These are phyloP conservation scores for Cystofilobasidium macerans DNA, from an alignment of 768 basidiomycete genomes.

Conservation along the genomic window DNA sequence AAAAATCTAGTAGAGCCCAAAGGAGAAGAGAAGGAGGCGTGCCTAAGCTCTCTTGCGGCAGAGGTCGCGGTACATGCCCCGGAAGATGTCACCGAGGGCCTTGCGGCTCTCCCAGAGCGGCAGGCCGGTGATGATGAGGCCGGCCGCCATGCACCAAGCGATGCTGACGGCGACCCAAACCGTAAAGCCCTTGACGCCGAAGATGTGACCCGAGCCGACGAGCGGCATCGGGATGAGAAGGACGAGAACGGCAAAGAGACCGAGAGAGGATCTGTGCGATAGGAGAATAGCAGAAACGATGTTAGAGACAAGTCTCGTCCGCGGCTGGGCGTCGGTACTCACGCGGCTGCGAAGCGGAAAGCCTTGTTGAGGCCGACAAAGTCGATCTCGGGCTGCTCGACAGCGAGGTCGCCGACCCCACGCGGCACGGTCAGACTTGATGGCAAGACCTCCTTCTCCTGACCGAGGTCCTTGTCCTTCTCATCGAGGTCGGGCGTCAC, in stretches of 20 bases:
- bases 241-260: slow-evolving; percentile 43
- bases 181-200: slow-evolving; percentile 30
- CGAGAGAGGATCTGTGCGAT: slow-evolving; percentile 58
- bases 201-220: slow-evolving; percentile 61
- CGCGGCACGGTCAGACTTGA: slow-evolving; percentile 8
- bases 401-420: slow-evolving; percentile 9
- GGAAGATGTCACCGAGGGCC: slow-evolving; percentile 51
- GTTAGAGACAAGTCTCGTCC: too few relatives aligned
- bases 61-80: slow-evolving; percentile 44
- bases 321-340: too few relatives aligned
- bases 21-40: background rate
- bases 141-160: slow-evolving; percentile 65
- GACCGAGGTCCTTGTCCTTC: slow-evolving; percentile 31
- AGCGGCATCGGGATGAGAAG: slow-evolving; percentile 66
- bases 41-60: slow-evolving; percentile 14
- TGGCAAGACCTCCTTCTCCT: slow-evolving; percentile 21
- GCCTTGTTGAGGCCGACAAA: slow-evolving; percentile 42
- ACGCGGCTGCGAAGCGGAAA: slow-evolving; percentile 75
- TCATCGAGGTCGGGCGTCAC: slow-evolving; percentile 25
- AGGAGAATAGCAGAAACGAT: too few relatives aligned
- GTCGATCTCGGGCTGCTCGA: slow-evolving; percentile 22
- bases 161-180: slow-evolving; percentile 76
- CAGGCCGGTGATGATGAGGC: slow-evolving; percentile 70
- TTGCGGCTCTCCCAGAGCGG: slow-evolving; percentile 62
- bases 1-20: background rate